phyloP scores from a whole-genome alignment of 495 filamentous ascomycete species.

The Podospora conica region DNA sequence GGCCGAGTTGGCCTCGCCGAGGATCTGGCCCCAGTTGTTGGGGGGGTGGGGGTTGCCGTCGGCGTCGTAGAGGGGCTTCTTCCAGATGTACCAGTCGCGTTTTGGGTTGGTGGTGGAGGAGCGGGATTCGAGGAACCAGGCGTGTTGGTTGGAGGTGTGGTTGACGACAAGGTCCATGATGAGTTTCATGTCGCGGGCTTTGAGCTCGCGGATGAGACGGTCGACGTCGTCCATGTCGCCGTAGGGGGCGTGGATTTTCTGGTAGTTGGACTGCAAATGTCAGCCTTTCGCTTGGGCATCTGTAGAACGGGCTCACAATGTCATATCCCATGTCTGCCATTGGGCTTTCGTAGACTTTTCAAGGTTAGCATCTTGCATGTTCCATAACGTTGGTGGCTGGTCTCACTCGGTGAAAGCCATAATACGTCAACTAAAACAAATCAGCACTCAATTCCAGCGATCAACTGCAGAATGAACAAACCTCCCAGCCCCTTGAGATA shows the following conservation, averaged over 20 bases:
- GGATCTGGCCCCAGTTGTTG: conserved; percentile 56
- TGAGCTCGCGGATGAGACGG: conserved; percentile 48
- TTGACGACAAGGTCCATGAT: conserved; percentile 70
- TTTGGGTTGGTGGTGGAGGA: conserved; percentile 52
- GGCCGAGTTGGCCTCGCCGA: conserved; percentile 36
- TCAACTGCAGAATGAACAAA: background rate
- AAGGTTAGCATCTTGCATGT: background rate
- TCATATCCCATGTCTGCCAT: conserved; percentile 7
- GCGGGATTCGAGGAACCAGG: conserved; percentile 61
- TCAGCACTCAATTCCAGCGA: background rate
- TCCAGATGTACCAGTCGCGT: conserved; percentile 66
- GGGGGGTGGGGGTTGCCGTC: conserved; percentile 54
- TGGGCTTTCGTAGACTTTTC: conserved; percentile 2
- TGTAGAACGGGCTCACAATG: background rate
- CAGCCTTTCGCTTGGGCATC: background rate
- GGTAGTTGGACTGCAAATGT: conserved; percentile 47
- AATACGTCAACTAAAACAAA: background rate
- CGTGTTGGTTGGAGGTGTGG: conserved; percentile 62
- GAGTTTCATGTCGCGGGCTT: conserved; percentile 56
- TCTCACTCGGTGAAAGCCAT: conserved; percentile 3
- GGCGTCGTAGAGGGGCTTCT: conserved; percentile 45
- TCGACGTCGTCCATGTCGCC: conserved; percentile 61
- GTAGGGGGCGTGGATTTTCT: conserved; percentile 54
- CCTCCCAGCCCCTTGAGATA: conserved; percentile 8
- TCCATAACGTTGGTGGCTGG: no score